Base-by-base conservation (phyloP, 2,329 filamentous ascomycete genomes). In the Metarhizium humberi region DNA sequence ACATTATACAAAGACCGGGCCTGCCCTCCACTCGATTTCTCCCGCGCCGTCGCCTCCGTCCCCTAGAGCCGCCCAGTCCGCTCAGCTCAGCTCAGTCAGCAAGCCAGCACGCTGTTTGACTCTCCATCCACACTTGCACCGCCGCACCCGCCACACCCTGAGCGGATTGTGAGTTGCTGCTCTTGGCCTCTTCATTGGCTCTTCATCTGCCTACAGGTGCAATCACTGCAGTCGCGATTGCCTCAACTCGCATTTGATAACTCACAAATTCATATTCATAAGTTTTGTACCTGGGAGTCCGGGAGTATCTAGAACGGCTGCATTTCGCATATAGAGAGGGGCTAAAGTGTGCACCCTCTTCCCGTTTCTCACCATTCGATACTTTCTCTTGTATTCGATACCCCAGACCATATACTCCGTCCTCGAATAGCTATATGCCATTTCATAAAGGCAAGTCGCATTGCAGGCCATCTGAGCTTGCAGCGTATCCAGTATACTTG, bases 11-110 rank as follows among this genome's bases (percentile, higher is more conserved):
- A 72, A 71, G 69, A 68, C 67, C 69, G 57, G 67, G 68, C 70
- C 68, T 71, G 71, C 71, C 71, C 71, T 72, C 71, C 71, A 70
- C 70, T 68, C 67, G 66, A 67, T 71, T 71, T 67, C 67, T 63
- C 67, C 67, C 64, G 58, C 60, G 63, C 60, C 61, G 61, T 63
- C 60, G 58, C 50, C 54, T 40, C 38, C 55, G 57, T 55, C 54
- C 49, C 53, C n/a, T 6, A 16, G 7, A 45, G 45, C 32, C 32
- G 32, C 32, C 32, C 32, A 34, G 32, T 11, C 45, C 45, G 10
- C 20, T 29, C 53, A 55, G 36, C 40, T 42, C 54, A 50, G n/a
- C 6, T 40, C 52, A 34, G 47, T 46, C 57, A 51, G 14, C 47
- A 10, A 13, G 20, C 40, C 51, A 51, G 51, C 49, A 30, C 36